Percentiles rank a stretch among this genome's conserved stretches.
These are phyloP conservation scores for Heliophila coronopifolia DNA, from an alignment of 441 rosid genomes.

Conservation along the genomic window DNA sequence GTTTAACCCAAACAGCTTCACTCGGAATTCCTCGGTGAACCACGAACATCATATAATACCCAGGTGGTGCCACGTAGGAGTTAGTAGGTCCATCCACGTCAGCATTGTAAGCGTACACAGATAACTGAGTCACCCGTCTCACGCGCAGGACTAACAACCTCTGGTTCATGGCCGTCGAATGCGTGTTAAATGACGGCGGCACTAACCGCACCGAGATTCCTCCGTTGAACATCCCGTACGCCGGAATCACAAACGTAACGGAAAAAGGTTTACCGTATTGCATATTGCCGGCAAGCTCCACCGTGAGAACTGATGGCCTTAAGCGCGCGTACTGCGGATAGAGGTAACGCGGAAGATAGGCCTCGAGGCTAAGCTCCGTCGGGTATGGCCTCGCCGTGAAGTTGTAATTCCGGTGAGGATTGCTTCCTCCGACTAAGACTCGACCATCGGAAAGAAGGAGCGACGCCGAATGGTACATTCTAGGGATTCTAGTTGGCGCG, in stretches of 20 bases:
- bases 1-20: constrained; percentile 53
- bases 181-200: constrained; percentile 70
- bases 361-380: constrained; percentile 76
- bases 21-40: constrained; percentile 65
- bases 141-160: constrained; percentile 50
- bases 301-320: constrained; percentile 47
- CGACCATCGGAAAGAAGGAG: constrained; percentile 66
- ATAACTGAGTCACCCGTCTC: constrained; percentile 28
- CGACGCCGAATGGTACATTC: constrained; percentile 81
- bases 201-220: constrained; percentile 36
- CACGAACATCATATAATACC: constrained; percentile 70
- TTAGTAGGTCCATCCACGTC: constrained; percentile 41
- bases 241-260: constrained; percentile 35
- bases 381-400: constrained; percentile 55
- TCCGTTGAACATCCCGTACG: constrained; percentile 21
- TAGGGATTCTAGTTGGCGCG: constrained; percentile 39
- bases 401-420: constrained; percentile 59
- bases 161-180: constrained; percentile 73
- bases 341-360: constrained; percentile 61
- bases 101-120: constrained; percentile 36
- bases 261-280: constrained; percentile 34
- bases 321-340: constrained; percentile 30
- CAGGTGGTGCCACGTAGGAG: constrained; percentile 63
- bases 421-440: constrained; percentile 81
- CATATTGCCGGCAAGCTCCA: constrained; percentile 38